These are phyloP conservation scores for Sclerotinia glacialis DNA, from an alignment of 2,329 filamentous ascomycete species.

Conservation along the genomic window DNA sequence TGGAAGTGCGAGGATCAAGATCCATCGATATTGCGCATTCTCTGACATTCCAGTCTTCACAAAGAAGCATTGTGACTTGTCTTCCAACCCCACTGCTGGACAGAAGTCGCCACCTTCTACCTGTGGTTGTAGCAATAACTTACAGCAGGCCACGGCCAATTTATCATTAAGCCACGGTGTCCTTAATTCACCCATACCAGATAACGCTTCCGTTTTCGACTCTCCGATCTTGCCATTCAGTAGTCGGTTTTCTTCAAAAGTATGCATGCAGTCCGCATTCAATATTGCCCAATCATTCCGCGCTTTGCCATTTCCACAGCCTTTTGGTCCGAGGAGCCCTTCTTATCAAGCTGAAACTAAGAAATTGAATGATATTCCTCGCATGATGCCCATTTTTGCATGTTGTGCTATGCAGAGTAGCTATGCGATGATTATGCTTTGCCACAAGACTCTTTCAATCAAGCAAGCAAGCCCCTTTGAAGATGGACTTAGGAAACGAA, in stretches of 20 bases:
- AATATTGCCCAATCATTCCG: constrained; percentile 49
- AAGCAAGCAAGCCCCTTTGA: constrained; percentile 9
- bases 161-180: constrained; percentile 1
- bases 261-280: constrained; percentile 50
- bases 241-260: constrained; percentile 48
- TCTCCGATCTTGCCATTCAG: constrained; percentile 44
- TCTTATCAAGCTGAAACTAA: background rate
- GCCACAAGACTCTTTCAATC: constrained; percentile 31
- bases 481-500: constrained; percentile 4
- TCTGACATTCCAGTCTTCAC: constrained; percentile 50
- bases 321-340: background rate
- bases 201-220: constrained; percentile 10
- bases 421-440: constrained; percentile 41
- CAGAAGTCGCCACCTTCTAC: background rate
- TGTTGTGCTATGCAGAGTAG: constrained; percentile 41
- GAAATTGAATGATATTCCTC: constrained; percentile 25
- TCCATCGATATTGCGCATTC: constrained; percentile 53
- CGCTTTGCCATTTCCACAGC: constrained; percentile 45
- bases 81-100: constrained; percentile 7
- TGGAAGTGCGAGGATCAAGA: constrained; percentile 49
- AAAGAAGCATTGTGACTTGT: constrained; percentile 50
- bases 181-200: constrained; percentile 9
- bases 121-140: constrained; percentile 13
- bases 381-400: constrained; percentile 40
- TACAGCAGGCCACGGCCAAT: constrained; percentile 1